Base-by-base conservation (phyloP, 2,329 filamentous ascomycete species). In the Colletotrichum nymphaeae region DNA sequence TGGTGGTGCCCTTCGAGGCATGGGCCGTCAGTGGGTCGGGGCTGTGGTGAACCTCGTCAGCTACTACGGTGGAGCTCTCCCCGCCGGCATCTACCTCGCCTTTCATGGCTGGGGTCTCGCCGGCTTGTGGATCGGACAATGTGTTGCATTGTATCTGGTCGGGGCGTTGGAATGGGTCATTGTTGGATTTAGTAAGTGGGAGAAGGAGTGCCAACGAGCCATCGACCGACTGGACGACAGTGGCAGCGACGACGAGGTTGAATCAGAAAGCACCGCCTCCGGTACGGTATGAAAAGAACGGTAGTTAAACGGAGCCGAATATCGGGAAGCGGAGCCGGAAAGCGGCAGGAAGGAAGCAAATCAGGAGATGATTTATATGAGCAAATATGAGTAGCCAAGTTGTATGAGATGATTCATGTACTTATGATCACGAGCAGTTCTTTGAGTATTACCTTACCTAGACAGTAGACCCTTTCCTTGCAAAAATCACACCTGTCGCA, bases 21-120 rank as follows among this genome's bases (percentile, higher is more conserved):
- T 96, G 94, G 95, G 95, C 2, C 86, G 93, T 67, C 95, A 97
- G 81, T 95, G 95, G 86, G 88, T 97, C 63, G 95, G 95, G 16
- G 95, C 94, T 1, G 84, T 91, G 1, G 94, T 97, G 66, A 97
- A 97, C 80, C 86, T 95, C 19, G 82, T 95, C 22, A 94, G 93
- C 79, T 97, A 97, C 81, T 97, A 97, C 80, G 91, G 91, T 76
- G 94, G 93, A 71, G 94, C 94, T 1, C 81, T 97, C 68, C 95
- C 95, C 0, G 84, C 92, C n/a, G 94, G 95, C 0, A 94, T 97
- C 67, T 97, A 90, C 83, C 89, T 97, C 35, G 94, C 95, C 1
- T 97, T 97, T 77, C 90, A 97, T 78, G 94, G 94, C 22, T 97
- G 94, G 94, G 94, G 94, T 0, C 84, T 97, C 2, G 87, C 88